Base-by-base conservation (phyloP, 305 asterid genomes). In the Euphrasia arctica region DNA sequence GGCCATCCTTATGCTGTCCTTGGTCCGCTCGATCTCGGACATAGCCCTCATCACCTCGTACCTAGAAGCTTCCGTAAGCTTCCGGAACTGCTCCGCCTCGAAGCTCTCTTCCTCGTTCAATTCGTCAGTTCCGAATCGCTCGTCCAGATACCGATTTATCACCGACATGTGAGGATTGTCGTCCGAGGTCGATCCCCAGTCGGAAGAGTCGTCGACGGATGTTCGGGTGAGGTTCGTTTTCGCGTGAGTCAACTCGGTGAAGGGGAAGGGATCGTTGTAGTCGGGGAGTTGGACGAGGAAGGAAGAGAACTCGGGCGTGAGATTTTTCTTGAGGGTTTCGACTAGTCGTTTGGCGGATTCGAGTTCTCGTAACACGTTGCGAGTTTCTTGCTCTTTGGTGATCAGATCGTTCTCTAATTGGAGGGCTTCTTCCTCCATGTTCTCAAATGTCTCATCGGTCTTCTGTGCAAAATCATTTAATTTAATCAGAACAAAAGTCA, bases 1-100 rank as follows among this genome's bases (percentile, higher is more conserved):
- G 2, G 83, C 87, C 79, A 84, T 77, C 31, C 55, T 77, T 3
- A 84, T 84, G 54, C 87, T 81, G 10, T 72, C 67, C 70, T 81
- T 84, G 7, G 87, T 84, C 49, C 73, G 63, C 63, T 84, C 90
- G 3, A 84, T 84, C 82, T 84, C 90, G 0, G 83, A 51, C 82
- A 79, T 79, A 0, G 90, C 90, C 70, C 74, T 79, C 70, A 77
- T 76, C 3, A 88, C 85, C 73, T 85, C 94, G 59, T 82, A 88
- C 49, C 89, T 85, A 1, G 94, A 86, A 64, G 91, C 91, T 71
- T 88, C 94, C 4, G 87, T 79, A 85, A 85, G 82, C 68, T 80
- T 85, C 83, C 79, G 85, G 78, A 82, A 85, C 74, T 88, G 94
- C 60, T 88, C 91, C 8, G 82, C 75, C 74, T 85, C 96, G 47